Percentiles rank a stretch among this genome's conserved stretches.
Conservation (phyloP, 176 grass and related monocot species). For the Triticum dicoccoides region DNA sequence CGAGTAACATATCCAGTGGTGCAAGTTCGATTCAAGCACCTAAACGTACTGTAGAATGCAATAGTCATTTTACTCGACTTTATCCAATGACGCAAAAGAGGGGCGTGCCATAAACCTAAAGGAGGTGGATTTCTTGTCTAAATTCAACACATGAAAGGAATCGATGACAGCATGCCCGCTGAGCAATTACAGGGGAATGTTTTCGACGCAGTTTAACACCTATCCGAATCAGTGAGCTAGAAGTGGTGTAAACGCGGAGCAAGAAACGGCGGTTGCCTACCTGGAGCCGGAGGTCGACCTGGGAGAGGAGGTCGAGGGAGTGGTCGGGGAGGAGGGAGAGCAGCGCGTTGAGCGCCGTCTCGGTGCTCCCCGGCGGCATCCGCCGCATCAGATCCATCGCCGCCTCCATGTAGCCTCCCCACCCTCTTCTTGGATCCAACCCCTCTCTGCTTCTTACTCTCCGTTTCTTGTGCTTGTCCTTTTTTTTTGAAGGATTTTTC, state of each 20-base stretch:
- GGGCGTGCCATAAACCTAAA: not conserved
- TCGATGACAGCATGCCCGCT: not conserved
- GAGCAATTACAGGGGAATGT: not conserved
- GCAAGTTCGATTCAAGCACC: not conserved
- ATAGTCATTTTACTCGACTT: not conserved
- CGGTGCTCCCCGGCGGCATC: conserved; percentile 81
- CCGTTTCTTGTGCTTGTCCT: conserved; percentile 10
- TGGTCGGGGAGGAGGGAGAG: conserved; percentile 86
- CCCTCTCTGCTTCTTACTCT: not conserved
- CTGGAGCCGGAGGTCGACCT: conserved; percentile 96
- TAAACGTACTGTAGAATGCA: not conserved
- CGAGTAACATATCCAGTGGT: not conserved
- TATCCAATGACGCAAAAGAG: not conserved
- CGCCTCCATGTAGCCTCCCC: conserved; percentile 66
- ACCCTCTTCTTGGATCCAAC: not conserved
- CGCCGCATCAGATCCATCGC: conserved; percentile 99
- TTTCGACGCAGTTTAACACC: not conserved
- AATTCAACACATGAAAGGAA: not conserved
- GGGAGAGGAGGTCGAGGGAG: conserved; percentile 98
- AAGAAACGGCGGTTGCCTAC: conserved; percentile 23
- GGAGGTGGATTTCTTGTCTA: conserved; percentile 1
- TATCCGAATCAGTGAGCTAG: not conserved
- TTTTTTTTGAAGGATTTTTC: too few relatives aligned
- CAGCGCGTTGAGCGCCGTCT: conserved; percentile 87
- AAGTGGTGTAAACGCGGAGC: not conserved